Evolutionary conservation across 345 rosid genomes (phyloP).

Genomic region (Boechera divaricarpa): DNA sequence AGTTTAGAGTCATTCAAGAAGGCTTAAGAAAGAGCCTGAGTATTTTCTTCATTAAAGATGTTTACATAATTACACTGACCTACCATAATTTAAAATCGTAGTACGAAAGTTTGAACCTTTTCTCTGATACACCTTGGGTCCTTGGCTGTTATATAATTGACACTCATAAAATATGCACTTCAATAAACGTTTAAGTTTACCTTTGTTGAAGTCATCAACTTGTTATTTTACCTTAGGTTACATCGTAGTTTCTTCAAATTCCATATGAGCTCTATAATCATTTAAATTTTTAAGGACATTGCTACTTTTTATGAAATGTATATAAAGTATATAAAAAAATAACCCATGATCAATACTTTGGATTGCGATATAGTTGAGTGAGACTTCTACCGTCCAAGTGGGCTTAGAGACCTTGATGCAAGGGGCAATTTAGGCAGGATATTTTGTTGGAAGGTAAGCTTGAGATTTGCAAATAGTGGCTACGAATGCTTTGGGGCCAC

Average conservation of each 20-base stretch:
- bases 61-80: not conserved
- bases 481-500: constrained; percentile 37
- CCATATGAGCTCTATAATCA: not conserved
- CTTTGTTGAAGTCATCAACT: not conserved
- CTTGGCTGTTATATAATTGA: not conserved
- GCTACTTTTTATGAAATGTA: not conserved
- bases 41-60: not conserved
- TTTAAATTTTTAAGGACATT: not conserved
- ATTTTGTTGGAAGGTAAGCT: constrained; percentile 32
- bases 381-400: constrained; percentile 46
- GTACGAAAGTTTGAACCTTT: not conserved
- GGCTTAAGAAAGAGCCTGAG: not conserved
- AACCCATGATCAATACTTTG: constrained; percentile 23
- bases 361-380: constrained; percentile 36
- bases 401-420: constrained; percentile 38
- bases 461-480: constrained; percentile 46
- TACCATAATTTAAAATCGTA: not conserved
- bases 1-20: not conserved
- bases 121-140: not conserved
- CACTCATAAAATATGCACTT: not conserved
- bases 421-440: constrained; percentile 35
- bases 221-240: not conserved
- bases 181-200: not conserved
- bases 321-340: not conserved
- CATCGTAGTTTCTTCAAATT: not conserved